These are phyloP conservation scores for Scorias spongiosa DNA, from an alignment of 2,329 filamentous ascomycete genomes.

Conservation along the genomic window DNA sequence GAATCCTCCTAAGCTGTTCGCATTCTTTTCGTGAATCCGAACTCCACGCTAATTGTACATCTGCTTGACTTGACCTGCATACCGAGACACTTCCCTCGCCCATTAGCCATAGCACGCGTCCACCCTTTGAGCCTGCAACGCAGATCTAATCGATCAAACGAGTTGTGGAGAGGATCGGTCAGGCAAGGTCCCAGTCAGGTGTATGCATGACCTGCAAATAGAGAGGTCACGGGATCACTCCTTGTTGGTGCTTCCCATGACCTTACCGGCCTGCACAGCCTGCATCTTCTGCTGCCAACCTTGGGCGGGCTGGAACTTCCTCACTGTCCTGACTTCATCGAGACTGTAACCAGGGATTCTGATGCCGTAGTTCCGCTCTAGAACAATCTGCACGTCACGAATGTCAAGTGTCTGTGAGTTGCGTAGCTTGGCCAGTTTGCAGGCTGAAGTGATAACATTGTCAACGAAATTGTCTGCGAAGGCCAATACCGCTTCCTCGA, in stretches of 20 bases:
- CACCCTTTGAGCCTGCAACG: too few relatives aligned
- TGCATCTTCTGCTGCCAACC: conserved; percentile 97
- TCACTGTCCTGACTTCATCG: conserved; percentile 85
- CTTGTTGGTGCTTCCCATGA: conserved; percentile 29
- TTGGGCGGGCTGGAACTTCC: conserved; percentile 76
- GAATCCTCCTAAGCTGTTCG: too few relatives aligned
- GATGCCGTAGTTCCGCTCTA: conserved; percentile 53
- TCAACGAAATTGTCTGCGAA: conserved; percentile 94
- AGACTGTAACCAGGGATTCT: conserved; percentile 86
- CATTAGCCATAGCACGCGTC: too few relatives aligned
- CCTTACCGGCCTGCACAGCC: conserved; percentile 87
- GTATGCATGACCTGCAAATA: too few relatives aligned
- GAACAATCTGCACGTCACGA: conserved; percentile 42
- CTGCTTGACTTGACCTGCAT: too few relatives aligned
- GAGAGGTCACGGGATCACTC: not conserved
- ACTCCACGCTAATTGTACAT: too few relatives aligned
- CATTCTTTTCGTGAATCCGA: too few relatives aligned
- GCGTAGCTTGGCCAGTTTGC: conserved; percentile 82
- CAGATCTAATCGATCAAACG: too few relatives aligned
- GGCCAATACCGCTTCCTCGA: conserved; percentile 86
- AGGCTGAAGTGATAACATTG: conserved; percentile 72
- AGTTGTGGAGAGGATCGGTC: too few relatives aligned
- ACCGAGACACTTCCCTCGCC: too few relatives aligned
- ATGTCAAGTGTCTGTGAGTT: conserved; percentile 80
- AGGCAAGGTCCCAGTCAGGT: too few relatives aligned